These are phyloP conservation scores for Phanerochaete sordida DNA, from an alignment of 768 basidiomycete genomes.

Conservation along the genomic window DNA sequence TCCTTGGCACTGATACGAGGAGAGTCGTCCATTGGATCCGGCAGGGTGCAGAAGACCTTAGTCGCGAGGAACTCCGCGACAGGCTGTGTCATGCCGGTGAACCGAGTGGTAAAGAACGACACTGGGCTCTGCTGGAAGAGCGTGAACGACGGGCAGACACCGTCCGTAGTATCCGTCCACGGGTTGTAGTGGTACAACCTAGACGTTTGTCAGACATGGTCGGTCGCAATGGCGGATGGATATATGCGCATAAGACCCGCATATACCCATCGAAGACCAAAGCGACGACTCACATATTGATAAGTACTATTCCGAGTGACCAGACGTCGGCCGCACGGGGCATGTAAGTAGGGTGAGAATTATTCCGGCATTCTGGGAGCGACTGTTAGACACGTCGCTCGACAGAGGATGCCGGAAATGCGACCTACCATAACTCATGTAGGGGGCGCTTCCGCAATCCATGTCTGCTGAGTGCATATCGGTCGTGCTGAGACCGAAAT, in stretches of 20 bases:
- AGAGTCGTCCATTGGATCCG: constrained; percentile 55
- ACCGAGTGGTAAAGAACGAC: constrained; percentile 85
- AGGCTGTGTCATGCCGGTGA: constrained; percentile 81
- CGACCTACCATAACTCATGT: constrained; percentile 91
- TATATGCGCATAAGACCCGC: constrained; percentile 5
- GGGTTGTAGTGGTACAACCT: constrained; percentile 98
- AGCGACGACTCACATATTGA: constrained; percentile 77
- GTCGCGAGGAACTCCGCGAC: constrained; percentile 87
- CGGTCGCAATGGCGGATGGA: not conserved
- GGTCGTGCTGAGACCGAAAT: constrained; percentile 93
- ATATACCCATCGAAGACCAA: not conserved
- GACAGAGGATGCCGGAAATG: not conserved
- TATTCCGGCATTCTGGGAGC: constrained; percentile 93
- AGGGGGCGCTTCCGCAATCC: constrained; percentile 97
- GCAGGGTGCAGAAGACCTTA: constrained; percentile 79
- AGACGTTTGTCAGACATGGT: constrained; percentile 4
- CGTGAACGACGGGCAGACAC: constrained; percentile 78
- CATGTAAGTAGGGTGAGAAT: constrained; percentile 89
- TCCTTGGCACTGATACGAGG: constrained; percentile 74
- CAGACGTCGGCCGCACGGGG: constrained; percentile 97
- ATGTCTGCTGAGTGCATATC: constrained; percentile 90
- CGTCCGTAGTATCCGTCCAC: constrained; percentile 91
- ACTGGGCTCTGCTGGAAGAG: constrained; percentile 75
- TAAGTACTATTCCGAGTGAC: constrained; percentile 97
- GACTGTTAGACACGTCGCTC: not conserved